Percentiles rank a stretch among this genome's conserved stretches.
Evolutionary conservation across 441 rosid species (phyloP).

Genomic region (Croton laevigatus): DNA sequence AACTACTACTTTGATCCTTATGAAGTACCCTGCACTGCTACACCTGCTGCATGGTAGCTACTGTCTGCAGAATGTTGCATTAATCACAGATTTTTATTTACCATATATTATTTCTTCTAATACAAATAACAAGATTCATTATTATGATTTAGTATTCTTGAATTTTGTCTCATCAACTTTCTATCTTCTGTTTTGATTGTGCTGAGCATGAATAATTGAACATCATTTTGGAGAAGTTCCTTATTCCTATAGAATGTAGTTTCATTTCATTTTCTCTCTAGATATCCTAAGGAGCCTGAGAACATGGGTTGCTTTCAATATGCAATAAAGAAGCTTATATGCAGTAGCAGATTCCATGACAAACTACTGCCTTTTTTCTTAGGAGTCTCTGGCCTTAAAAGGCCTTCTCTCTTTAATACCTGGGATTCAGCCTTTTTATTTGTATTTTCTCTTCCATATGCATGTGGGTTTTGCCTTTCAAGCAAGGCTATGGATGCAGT

Average conservation of each 20-base stretch:
- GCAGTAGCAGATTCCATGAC: neutral
- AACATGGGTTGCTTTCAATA: neutral
- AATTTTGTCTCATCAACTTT: neutral
- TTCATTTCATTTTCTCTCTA: neutral
- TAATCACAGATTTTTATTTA: too few species aligned
- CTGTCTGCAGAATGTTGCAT: too few species aligned
- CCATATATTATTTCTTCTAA: neutral
- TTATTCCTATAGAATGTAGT: neutral
- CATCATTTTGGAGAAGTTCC: neutral
- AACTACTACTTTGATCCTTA: conserved; percentile 15
- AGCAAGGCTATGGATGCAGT: too few species aligned
- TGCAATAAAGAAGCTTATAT: neutral
- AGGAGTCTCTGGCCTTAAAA: too few species aligned
- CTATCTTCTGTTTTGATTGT: neutral
- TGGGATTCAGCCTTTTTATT: too few species aligned
- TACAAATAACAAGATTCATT: neutral
- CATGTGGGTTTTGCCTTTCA: too few species aligned
- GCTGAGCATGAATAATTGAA: neutral
- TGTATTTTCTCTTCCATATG: too few species aligned
- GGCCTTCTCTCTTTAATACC: too few species aligned
- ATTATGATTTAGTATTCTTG: neutral
- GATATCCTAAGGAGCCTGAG: neutral
- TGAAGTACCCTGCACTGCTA: too few species aligned
- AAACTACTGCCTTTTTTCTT: too few species aligned
- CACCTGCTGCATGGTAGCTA: too few species aligned